Base-by-base conservation (phyloP, 768 basidiomycete genomes). In the Hydnomerulius pinastri region DNA sequence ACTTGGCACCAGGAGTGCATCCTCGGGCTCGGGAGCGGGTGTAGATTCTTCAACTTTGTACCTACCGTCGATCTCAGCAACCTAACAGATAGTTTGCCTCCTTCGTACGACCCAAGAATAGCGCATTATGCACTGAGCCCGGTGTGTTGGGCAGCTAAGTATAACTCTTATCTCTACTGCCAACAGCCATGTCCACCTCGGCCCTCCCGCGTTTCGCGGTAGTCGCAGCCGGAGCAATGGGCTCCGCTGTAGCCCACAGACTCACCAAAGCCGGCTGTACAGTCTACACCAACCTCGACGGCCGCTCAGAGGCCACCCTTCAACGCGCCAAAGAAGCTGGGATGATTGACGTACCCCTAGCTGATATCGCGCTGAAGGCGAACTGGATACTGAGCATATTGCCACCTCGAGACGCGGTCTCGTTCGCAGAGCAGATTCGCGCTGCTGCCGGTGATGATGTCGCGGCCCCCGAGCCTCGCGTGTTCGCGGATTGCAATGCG, bases 141-240 rank as follows among this genome's bases (percentile, higher is more conserved):
- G n/a, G n/a, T n/a, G n/a, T n/a, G n/a, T n/a, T n/a, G n/a, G n/a
- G n/a, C n/a, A n/a, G n/a, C n/a, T 32, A 32, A 11, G 30, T 32
- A 33, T 33, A n/a, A 35, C 17, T 17, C 13, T 35, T n/a, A 35
- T 35, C n/a, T 35, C 33, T 17, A 17, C 33, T 17, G 1, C 33
- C n/a, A 35, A 35, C n/a, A 17, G 48, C 27, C 49, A 61, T 70
- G 63, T 45, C 28, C 8, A 17, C 51, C 17, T 10, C 20, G 10
- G 12, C 40, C 33, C 30, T 8, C 4, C 62, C 62, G 51, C 67
- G 60, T 27, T 65, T 84, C 46, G 77, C 76, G 25, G 67, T 84
- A 18, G 66, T 85, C 50, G 75, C 81, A 28, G 74, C 81, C 8
- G 82, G 83, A 15, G 75, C 73, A 2, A 86, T 84, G 85, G 83